Base-by-base conservation (phyloP, 768 basidiomycete species). In the Hemileccinum rubropunctum region DNA sequence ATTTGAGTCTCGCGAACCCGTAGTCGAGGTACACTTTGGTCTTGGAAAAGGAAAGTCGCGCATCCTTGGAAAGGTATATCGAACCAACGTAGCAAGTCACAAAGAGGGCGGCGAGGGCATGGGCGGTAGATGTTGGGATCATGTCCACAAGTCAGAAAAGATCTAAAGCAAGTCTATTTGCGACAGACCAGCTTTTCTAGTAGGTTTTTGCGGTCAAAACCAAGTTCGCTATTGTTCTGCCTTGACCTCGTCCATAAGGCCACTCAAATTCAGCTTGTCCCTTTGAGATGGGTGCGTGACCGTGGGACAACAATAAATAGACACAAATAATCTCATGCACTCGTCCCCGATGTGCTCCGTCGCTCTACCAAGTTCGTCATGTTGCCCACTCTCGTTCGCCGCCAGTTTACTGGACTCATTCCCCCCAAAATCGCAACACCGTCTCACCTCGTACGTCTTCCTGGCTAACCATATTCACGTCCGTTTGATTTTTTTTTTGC, bases 381-480 rank as follows among this genome's bases (percentile, higher is more conserved):
- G 92, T 82, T 86, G 74, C 78, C 89, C 57, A 82, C 92, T 47
- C 83, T 90, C 73, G 76, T 85, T 71, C 86, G 91, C 68, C 88
- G 91, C 64, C 83, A 88, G 67, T 84, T 98, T 58, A 81, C 81
- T 53, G 82, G 84, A 47, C 80, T 97, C 50, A 83, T 97, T 59
- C 95, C 95, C 35, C 95, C 95, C 44, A 98, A 98, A 77, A 87
- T 98, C 64, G 94, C 95, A 48, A 90, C 93, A 10, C 92, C 94
- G 1, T 80, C 82, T 45, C 84, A 91, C 58, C 84, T 97, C 51
- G 93, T 95, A 70, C 60, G 59, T 50, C 10, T 11, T 30, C 7
- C 3, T 15, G 2, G 3, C 10, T 1, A 0, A 1, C 2, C n/a
- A 4, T 15, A 14, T 41, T 3, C 30, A 8, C 40, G 18, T 23